Evolutionary conservation across 1,284 basidiomycete species (phyloP).

Genomic region (Trametes pubescens): DNA sequence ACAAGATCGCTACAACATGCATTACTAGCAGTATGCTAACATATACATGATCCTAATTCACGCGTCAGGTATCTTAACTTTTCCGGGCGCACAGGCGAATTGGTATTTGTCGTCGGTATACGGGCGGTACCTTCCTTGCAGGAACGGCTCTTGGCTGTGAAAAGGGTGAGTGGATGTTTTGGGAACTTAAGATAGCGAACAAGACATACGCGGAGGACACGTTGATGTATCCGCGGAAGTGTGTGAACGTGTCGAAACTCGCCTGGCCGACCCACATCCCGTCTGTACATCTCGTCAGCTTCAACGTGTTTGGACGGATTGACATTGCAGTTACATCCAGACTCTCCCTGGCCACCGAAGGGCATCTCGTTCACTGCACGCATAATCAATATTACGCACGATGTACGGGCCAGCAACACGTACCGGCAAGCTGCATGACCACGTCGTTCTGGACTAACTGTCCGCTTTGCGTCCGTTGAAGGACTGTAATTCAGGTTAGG

Average conservation of each 20-base stretch:
- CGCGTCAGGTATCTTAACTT: slow-evolving; percentile 24
- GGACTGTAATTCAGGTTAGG: slow-evolving; percentile 47
- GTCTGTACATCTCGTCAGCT: slow-evolving; percentile 40
- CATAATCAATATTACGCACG: neutral
- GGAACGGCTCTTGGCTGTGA: slow-evolving; percentile 42
- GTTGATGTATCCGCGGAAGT: slow-evolving; percentile 51
- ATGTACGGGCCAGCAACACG: slow-evolving; percentile 27
- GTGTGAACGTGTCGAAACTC: slow-evolving; percentile 57
- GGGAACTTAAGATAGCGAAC: neutral
- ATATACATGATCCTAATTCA: neutral
- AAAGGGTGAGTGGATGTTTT: neutral
- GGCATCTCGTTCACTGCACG: slow-evolving; percentile 51
- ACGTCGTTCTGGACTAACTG: slow-evolving; percentile 62
- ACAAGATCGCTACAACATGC: neutral
- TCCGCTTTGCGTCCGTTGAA: slow-evolving; percentile 58
- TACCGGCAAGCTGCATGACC: slow-evolving; percentile 55
- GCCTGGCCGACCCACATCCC: slow-evolving; percentile 55
- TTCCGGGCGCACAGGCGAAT: slow-evolving; percentile 18
- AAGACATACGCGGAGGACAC: slow-evolving; percentile 47
- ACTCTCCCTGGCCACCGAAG: slow-evolving; percentile 57
- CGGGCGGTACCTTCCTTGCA: slow-evolving; percentile 46
- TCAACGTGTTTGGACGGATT: neutral
- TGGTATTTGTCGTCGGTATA: slow-evolving; percentile 44
- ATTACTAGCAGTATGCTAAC: neutral
- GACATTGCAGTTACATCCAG: slow-evolving; percentile 48